Conservation (phyloP, 2,329 filamentous ascomycete species). For the Ceratocystiopsis brevicomis region DNA sequence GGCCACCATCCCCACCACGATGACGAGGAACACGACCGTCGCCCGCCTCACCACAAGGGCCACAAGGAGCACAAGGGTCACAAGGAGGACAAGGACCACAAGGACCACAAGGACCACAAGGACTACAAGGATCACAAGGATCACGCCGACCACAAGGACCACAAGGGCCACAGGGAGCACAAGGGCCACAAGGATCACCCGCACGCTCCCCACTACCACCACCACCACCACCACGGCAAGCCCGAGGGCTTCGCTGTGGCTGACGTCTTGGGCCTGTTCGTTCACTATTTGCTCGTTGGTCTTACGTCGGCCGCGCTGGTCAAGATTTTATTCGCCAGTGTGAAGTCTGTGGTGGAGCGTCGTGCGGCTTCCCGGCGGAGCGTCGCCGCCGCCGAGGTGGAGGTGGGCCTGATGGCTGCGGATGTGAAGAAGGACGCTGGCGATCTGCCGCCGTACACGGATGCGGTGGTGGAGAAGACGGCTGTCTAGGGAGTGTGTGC, state of each 20-base stretch:
- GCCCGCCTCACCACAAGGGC: too few relatives aligned
- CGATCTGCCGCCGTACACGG: constrained; percentile 7
- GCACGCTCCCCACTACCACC: constrained; percentile 10
- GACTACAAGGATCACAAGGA: too few relatives aligned
- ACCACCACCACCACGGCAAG: constrained; percentile 38
- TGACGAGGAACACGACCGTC: background rate
- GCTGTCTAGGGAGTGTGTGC: background rate
- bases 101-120: too few relatives aligned
- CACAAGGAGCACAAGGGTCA: background rate
- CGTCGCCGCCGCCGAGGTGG: constrained; percentile 9
- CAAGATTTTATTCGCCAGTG: too few relatives aligned
- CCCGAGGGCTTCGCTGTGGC: constrained; percentile 42
- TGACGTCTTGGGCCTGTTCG: constrained; percentile 32
- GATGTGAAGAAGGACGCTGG: constrained; percentile 11
- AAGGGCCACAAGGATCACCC: constrained; percentile 4
- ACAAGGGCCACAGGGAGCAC: background rate
- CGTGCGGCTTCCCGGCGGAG: too few relatives aligned
- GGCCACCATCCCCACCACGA: constrained; percentile 1
- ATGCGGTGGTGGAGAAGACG: constrained; percentile 11
- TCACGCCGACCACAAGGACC: too few relatives aligned
- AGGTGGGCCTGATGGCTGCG: constrained; percentile 24
- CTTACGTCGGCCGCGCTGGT: too few relatives aligned
- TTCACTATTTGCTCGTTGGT: constrained; percentile 17
- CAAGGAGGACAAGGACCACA: background rate
- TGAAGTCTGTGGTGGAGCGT: too few relatives aligned